Percentiles rank a stretch among this genome's conserved stretches.
phyloP scores from a whole-genome alignment of 2,329 filamentous ascomycete genomes.

The Parascedosporium putredinis region DNA sequence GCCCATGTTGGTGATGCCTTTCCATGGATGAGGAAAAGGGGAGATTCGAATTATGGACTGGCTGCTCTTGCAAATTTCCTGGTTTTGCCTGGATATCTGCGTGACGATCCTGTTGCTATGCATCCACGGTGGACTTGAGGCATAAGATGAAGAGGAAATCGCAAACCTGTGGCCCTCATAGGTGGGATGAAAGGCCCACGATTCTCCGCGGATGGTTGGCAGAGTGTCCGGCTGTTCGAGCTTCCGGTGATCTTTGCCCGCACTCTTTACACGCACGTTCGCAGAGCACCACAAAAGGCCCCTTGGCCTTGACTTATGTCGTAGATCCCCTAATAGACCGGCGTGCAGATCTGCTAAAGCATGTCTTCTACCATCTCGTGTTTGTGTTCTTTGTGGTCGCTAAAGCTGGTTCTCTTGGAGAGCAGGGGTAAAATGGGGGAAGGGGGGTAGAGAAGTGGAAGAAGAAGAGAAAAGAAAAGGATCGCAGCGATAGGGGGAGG shows the following conservation, averaged over 20 bases:
- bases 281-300: too few species aligned
- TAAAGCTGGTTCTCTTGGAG: too few species aligned
- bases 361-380: too few species aligned
- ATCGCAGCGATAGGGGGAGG: neutral
- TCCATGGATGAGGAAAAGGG: neutral
- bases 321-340: too few species aligned
- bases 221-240: neutral
- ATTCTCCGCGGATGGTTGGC: conserved; percentile 1
- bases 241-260: conserved; percentile 3
- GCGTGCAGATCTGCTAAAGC: too few species aligned
- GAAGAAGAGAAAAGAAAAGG: neutral
- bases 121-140: neutral
- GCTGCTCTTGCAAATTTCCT: neutral
- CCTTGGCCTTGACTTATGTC: too few species aligned
- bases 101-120: conserved; percentile 3
- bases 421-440: too few species aligned
- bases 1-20: neutral
- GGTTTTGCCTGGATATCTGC: neutral
- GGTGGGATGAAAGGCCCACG: conserved; percentile 3
- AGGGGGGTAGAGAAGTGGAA: too few species aligned
- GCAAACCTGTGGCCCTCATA: neutral
- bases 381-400: too few species aligned
- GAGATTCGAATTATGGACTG: neutral
- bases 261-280: too few species aligned
- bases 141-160: neutral